Percentiles rank a stretch among this genome's conserved stretches.
phyloP scores from a whole-genome alignment of 2,329 filamentous ascomycete species.

The Ophiocordyceps camponoti-rufipedis region DNA sequence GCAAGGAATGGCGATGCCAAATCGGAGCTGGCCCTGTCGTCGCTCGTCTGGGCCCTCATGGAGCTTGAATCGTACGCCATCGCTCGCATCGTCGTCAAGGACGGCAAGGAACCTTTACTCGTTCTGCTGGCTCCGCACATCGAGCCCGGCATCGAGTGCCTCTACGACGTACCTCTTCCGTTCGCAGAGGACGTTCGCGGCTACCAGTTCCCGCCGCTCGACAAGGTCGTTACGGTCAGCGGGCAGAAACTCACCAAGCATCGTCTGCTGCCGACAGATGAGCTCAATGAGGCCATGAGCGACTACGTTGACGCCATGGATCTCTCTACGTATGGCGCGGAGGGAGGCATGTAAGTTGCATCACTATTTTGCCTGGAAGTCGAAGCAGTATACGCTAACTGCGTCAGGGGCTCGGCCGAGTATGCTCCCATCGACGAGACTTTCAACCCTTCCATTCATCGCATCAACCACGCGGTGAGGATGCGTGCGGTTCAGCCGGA shows the following conservation, averaged over 20 bases:
- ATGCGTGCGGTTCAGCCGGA: constrained; percentile 62
- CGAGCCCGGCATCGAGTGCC: constrained; percentile 61
- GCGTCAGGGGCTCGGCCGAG: constrained; percentile 32
- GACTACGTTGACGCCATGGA: constrained; percentile 92
- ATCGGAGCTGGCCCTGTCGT: constrained; percentile 70
- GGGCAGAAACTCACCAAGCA: constrained; percentile 68
- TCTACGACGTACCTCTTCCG: constrained; percentile 78
- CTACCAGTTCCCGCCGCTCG: constrained; percentile 85
- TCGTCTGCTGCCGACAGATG: constrained; percentile 59
- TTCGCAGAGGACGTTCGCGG: constrained; percentile 81
- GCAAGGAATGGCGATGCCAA: constrained; percentile 64
- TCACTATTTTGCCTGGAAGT: too few relatives aligned
- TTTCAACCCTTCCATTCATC: constrained; percentile 74
- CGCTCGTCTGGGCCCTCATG: constrained; percentile 70
- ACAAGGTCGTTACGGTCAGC: constrained; percentile 72
- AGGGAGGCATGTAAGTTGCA: constrained; percentile 51
- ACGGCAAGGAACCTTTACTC: constrained; percentile 59
- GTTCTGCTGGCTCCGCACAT: constrained; percentile 66
- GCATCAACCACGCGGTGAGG: constrained; percentile 70
- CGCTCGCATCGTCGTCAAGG: constrained; percentile 69
- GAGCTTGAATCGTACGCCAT: constrained; percentile 77
- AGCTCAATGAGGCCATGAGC: constrained; percentile 66
- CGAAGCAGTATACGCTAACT: constrained; percentile 1
- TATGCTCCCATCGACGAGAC: constrained; percentile 65
- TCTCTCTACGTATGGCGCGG: constrained; percentile 47